Evolutionary conservation across 352 stramenopile species (phyloP).

Genomic region (Globisporangium nagaii): DNA sequence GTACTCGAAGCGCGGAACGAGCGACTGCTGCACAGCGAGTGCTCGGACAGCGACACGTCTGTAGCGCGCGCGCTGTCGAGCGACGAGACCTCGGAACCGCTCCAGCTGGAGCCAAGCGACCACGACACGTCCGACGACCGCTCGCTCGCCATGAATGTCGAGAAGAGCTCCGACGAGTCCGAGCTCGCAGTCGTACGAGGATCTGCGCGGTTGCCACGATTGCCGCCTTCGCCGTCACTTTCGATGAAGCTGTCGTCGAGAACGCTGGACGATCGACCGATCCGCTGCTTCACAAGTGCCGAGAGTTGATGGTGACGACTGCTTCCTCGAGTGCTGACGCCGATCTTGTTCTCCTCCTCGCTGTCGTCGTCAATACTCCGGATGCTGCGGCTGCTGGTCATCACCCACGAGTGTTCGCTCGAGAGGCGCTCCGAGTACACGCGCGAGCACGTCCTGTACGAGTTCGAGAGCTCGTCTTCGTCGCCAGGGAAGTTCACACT

Average conservation of each 20-base stretch:
- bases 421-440: conserved; percentile 1
- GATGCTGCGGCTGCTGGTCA: not conserved
- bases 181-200: not conserved
- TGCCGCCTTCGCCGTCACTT: not conserved
- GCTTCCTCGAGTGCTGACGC: not conserved
- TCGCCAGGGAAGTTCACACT: not conserved
- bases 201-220: too few relatives aligned
- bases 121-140: not conserved
- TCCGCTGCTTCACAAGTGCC: not conserved
- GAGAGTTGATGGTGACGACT: not conserved
- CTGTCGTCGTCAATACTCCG: not conserved
- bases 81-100: conserved; percentile 5
- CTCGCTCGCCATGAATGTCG: conserved; percentile 1
- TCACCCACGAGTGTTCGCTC: not conserved
- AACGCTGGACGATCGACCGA: not conserved
- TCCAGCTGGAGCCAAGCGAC: conserved; percentile 5
- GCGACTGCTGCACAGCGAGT: not conserved
- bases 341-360: not conserved
- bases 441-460: conserved; percentile 4
- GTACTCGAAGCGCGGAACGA: not conserved
- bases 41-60: not conserved
- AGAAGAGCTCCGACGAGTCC: not conserved
- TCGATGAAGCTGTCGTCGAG: conserved; percentile 2
- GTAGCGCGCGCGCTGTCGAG: conserved; percentile 4
- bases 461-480: conserved; percentile 4